A percentile compares a stretch with the other conserved stretches of the same genome.
Evolutionary conservation across 2,329 filamentous ascomycete genomes (phyloP).

Genomic region (Fusarium sp.): DNA sequence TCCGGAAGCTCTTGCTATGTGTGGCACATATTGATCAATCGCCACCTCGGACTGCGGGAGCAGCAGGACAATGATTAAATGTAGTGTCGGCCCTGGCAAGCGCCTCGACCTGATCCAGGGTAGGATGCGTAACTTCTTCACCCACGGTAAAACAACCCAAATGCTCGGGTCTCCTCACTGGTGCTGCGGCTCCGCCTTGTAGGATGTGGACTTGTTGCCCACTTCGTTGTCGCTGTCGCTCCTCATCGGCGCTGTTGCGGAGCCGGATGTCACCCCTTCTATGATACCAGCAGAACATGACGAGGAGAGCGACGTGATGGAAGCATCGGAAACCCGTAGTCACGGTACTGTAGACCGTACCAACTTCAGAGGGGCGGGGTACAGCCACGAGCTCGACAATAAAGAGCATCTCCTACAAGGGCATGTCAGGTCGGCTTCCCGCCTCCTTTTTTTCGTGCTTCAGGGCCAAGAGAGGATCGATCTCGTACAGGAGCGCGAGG

Average conservation of each 20-base stretch:
- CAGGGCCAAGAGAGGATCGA: neutral
- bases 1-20: neutral
- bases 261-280: neutral
- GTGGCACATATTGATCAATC: neutral
- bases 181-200: neutral
- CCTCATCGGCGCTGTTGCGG: neutral
- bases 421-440: neutral
- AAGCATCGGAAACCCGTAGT: neutral
- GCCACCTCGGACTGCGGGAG: neutral
- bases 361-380: neutral
- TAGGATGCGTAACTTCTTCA: neutral
- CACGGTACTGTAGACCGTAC: neutral
- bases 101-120: neutral
- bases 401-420: neutral
- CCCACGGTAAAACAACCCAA: neutral
- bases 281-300: neutral
- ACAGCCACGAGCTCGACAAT: neutral
- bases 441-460: neutral
- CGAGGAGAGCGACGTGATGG: neutral
- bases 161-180: neutral
- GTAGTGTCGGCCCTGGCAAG: neutral
- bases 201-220: neutral
- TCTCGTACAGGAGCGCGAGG: neutral
- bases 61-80: neutral
- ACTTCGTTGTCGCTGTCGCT: neutral